Percentiles rank a stretch among this genome's conserved stretches.
These are phyloP conservation scores for Bruguiera gymnorhiza DNA, from an alignment of 345 rosid species.

Conservation along the genomic window DNA sequence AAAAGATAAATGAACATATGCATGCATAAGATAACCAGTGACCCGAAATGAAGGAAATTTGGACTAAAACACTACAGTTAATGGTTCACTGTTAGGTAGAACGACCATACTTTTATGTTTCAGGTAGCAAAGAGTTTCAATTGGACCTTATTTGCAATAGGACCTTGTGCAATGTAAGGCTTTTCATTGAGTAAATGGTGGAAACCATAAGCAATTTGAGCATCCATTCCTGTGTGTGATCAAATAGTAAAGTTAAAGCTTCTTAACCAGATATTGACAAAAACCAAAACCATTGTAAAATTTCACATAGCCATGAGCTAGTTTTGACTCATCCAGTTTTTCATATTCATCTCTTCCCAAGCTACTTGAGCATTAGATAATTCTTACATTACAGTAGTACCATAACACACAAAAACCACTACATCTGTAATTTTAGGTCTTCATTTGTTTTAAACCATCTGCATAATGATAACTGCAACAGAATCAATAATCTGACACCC, in stretches of 20 bases:
- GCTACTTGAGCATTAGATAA: neutral
- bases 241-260: slow-evolving; percentile 8
- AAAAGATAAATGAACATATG: too few species aligned
- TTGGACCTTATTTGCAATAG: slow-evolving; percentile 84
- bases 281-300: neutral
- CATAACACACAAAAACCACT: neutral
- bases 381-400: neutral
- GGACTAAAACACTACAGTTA: neutral
- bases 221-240: slow-evolving; percentile 76
- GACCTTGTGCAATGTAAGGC: slow-evolving; percentile 93
- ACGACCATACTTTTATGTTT: neutral
- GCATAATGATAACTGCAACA: neutral
- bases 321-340: neutral
- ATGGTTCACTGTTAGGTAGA: neutral
- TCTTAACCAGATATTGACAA: neutral
- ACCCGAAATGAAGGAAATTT: too few species aligned
- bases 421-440: neutral
- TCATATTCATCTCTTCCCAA: neutral
- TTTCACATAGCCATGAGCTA: neutral
- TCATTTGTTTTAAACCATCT: neutral
- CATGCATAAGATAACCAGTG: too few species aligned
- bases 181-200: slow-evolving; percentile 90
- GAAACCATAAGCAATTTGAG: slow-evolving; percentile 94
- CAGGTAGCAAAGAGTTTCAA: neutral
- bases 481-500: neutral